A percentile compares a stretch with the other conserved stretches of the same genome.
phyloP scores from a whole-genome alignment of 1,139 yeast species.

The Geotrichum phurueaensis region DNA sequence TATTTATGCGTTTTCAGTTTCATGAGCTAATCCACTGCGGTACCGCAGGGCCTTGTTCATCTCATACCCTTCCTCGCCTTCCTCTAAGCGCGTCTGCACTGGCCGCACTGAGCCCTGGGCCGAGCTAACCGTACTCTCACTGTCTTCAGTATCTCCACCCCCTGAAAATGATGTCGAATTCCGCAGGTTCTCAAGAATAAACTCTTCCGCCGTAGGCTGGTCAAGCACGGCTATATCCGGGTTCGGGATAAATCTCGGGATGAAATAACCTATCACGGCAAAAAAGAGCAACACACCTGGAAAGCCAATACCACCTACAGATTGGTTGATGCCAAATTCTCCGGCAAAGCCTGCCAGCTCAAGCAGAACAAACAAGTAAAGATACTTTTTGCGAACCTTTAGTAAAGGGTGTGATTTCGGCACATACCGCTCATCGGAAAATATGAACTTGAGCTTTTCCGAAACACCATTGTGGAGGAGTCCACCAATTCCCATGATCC shows the following conservation, averaged over 20 bases:
- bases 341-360: slow-evolving; percentile 59
- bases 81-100: not conserved
- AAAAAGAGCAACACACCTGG: slow-evolving; percentile 74
- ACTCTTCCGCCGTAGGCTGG: slow-evolving; percentile 63
- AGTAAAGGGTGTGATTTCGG: slow-evolving; percentile 34
- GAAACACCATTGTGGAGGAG: slow-evolving; percentile 62
- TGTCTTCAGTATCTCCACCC: not conserved
- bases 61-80: not conserved
- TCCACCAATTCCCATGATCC: slow-evolving; percentile 87
- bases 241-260: slow-evolving; percentile 58
- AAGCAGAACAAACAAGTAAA: slow-evolving; percentile 50
- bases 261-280: slow-evolving; percentile 54
- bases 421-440: slow-evolving; percentile 47
- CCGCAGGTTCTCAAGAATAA: slow-evolving; percentile 40
- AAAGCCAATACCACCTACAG: slow-evolving; percentile 90
- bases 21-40: not conserved
- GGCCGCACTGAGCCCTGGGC: not conserved
- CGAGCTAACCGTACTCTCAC: not conserved
- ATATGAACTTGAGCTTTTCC: slow-evolving; percentile 54
- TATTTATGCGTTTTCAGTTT: not conserved
- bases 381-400: slow-evolving; percentile 35
- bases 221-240: slow-evolving; percentile 62
- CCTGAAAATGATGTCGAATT: not conserved
- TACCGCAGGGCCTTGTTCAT: not conserved
- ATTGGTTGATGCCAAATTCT: slow-evolving; percentile 80